Conservation (phyloP, 768 basidiomycete genomes). For the Pisolithus sp. region DNA sequence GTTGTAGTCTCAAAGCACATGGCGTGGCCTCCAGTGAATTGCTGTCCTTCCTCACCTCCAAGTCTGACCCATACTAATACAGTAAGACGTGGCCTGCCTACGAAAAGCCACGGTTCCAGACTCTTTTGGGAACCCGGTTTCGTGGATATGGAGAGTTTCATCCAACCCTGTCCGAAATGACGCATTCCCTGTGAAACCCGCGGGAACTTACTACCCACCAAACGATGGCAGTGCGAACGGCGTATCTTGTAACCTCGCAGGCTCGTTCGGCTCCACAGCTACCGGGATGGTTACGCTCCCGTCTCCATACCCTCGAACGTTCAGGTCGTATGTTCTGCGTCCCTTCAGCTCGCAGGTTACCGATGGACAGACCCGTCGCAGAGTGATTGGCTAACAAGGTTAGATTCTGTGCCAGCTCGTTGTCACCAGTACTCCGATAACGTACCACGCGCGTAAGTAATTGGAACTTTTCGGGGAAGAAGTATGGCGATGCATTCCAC, state of each 20-base stretch:
- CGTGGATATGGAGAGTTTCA: background rate
- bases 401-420: background rate
- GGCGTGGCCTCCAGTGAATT: background rate
- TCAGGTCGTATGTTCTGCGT: too few species aligned
- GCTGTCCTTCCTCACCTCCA: background rate
- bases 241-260: background rate
- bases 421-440: background rate
- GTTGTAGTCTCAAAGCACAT: constrained; percentile 1
- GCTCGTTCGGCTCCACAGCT: background rate
- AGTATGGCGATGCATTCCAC: background rate
- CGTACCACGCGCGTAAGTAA: background rate
- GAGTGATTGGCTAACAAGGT: background rate
- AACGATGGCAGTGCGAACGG: constrained; percentile 1
- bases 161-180: constrained; percentile 13
- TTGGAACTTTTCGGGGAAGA: background rate
- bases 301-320: too few species aligned
- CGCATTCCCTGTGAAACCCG: constrained; percentile 17
- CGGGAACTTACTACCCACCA: constrained; percentile 7
- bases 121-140: background rate
- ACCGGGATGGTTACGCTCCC: background rate
- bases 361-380: background rate
- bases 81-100: background rate
- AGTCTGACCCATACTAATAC: constrained; percentile 3
- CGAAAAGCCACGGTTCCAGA: background rate
- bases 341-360: constrained; percentile 1